Percentiles rank a stretch among this genome's conserved stretches.
Evolutionary conservation across 306 rosid genomes (phyloP).

Genomic region (Gleditsia sinensis): DNA sequence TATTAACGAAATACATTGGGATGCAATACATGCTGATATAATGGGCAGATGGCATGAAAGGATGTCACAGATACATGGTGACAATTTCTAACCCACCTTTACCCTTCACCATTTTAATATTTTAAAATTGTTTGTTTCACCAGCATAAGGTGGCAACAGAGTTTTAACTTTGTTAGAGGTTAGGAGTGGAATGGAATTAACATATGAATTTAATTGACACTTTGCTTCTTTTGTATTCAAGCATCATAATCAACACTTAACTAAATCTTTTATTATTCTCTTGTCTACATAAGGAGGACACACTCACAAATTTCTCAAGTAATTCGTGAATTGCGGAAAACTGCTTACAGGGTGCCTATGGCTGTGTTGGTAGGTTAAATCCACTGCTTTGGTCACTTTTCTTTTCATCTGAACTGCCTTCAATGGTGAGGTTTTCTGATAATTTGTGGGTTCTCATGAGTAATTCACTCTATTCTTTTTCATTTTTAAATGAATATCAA

Average conservation of each 20-base stretch:
- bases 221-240: background rate
- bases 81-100: background rate
- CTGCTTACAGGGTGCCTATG: conserved; percentile 89
- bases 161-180: conserved; percentile 1
- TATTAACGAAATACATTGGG: background rate
- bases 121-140: background rate
- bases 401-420: background rate
- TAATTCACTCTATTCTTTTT: background rate
- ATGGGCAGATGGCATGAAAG: background rate
- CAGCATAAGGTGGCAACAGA: conserved; percentile 1
- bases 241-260: conserved; percentile 7
- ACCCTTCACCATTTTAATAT: background rate
- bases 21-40: background rate
- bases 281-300: conserved; percentile 72
- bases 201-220: background rate
- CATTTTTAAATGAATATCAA: background rate
- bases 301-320: conserved; percentile 96
- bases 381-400: conserved; percentile 17
- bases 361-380: conserved; percentile 76
- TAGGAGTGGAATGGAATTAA: conserved; percentile 3
- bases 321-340: conserved; percentile 78
- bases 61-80: background rate
- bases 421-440: background rate
- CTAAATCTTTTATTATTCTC: conserved; percentile 11
- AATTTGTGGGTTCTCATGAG: background rate